A percentile compares a stretch with the other conserved stretches of the same genome.
phyloP scores from a whole-genome alignment of 305 asterid genomes.

The Ilex paraguariensis region DNA sequence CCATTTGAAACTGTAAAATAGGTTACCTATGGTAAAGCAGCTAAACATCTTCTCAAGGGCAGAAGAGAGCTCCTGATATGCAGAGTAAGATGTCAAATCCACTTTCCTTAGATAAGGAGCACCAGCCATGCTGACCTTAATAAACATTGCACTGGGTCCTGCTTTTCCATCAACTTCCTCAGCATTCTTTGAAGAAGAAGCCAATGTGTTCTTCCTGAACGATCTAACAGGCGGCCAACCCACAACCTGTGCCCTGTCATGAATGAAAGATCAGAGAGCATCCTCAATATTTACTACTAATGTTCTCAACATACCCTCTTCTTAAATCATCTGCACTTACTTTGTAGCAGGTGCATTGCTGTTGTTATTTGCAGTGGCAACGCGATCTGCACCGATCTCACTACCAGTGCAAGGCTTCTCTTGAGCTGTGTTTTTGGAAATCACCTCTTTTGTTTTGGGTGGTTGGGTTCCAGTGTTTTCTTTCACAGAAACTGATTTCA shows the following conservation, averaged over 20 bases:
- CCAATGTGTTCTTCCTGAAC: constrained; percentile 48
- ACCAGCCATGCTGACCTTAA: constrained; percentile 77
- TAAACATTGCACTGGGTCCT: constrained; percentile 41
- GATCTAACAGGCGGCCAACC: constrained; percentile 77
- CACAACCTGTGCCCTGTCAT: constrained; percentile 65
- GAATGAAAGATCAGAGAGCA: constrained; percentile 9
- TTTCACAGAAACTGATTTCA: constrained; percentile 21
- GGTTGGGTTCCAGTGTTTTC: constrained; percentile 30
- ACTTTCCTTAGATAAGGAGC: constrained; percentile 70
- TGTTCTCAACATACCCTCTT: neutral
- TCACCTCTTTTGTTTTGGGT: constrained; percentile 26
- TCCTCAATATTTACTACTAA: neutral
- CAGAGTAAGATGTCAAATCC: constrained; percentile 47
- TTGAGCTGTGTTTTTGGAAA: constrained; percentile 16
- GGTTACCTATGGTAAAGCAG: constrained; percentile 56
- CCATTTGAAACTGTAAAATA: neutral
- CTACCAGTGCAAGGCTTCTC: constrained; percentile 22
- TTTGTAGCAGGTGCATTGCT: constrained; percentile 52
- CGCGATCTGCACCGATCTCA: constrained; percentile 18
- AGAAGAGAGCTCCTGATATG: constrained; percentile 60
- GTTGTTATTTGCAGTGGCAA: constrained; percentile 20
- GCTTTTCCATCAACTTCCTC: constrained; percentile 62
- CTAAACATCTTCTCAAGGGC: constrained; percentile 75
- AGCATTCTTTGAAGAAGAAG: constrained; percentile 39
- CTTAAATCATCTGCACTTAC: constrained; percentile 25